These are phyloP conservation scores for Rhizopogon vinicolor DNA, from an alignment of 768 basidiomycete genomes.

Conservation along the genomic window DNA sequence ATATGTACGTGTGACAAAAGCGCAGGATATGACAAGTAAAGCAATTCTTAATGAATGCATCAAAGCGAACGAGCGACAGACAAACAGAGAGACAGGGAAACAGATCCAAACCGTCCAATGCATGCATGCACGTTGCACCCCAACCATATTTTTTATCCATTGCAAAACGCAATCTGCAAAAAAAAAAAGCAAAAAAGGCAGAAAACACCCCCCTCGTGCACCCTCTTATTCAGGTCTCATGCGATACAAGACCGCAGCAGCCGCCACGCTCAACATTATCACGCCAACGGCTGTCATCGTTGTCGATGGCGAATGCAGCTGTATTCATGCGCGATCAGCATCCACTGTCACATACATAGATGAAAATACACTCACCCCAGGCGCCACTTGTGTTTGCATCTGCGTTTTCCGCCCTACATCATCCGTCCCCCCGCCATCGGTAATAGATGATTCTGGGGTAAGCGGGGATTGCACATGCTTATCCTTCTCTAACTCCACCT, in stretches of 20 bases:
- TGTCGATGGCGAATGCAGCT: constrained; percentile 18
- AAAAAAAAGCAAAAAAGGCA: not conserved
- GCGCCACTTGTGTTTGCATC: constrained; percentile 12
- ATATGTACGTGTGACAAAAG: not conserved
- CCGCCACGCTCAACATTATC: constrained; percentile 60
- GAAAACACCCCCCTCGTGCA: not conserved
- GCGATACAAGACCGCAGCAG: constrained; percentile 71
- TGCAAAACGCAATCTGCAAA: constrained; percentile 1
- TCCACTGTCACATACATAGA: not conserved
- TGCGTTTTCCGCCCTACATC: not conserved
- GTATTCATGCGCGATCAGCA: constrained; percentile 17
- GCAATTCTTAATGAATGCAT: not conserved
- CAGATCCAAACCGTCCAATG: not conserved
- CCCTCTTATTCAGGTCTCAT: constrained; percentile 41
- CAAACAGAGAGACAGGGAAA: not conserved
- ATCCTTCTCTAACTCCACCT: constrained; percentile 10
- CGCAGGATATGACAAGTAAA: not conserved
- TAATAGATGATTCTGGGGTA: constrained; percentile 26
- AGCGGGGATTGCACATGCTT: constrained; percentile 21
- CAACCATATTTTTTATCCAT: not conserved
- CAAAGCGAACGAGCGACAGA: not conserved
- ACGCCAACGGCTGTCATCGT: constrained; percentile 52
- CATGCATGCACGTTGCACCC: constrained; percentile 1
- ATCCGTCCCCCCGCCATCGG: constrained; percentile 14
- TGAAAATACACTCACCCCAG: constrained; percentile 23